A percentile compares a stretch with the other conserved stretches of the same genome.
phyloP scores from a whole-genome alignment of 2,329 filamentous ascomycete genomes.

The Dactylellina sp. region DNA sequence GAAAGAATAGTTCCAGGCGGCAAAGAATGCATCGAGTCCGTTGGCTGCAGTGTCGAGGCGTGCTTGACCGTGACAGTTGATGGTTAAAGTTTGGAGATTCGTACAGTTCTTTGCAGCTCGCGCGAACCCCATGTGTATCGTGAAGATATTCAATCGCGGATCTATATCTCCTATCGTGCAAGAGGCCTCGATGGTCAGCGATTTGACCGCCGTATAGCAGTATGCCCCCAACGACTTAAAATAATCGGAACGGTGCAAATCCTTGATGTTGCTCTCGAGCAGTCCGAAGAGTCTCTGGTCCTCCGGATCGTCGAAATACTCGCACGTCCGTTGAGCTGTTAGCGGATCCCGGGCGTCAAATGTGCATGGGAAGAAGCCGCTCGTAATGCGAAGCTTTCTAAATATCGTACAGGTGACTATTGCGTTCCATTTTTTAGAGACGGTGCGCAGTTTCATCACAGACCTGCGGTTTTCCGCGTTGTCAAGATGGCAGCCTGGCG shows the following conservation, averaged over 20 bases:
- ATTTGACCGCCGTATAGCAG: neutral
- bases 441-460: too few relatives aligned
- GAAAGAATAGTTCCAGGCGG: neutral
- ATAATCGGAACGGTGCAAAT: conserved; percentile 19
- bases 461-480: too few relatives aligned
- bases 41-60: conserved; percentile 10
- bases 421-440: too few relatives aligned
- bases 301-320: neutral
- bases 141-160: neutral
- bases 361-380: neutral
- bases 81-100: neutral
- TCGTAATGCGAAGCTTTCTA: neutral
- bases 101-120: neutral
- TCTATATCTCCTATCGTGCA: conserved; percentile 15
- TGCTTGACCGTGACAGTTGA: conserved; percentile 24
- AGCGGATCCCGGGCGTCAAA: neutral
- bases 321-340: neutral
- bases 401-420: too few relatives aligned
- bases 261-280: neutral
- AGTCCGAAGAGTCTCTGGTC: neutral
- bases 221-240: neutral
- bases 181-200: conserved; percentile 12
- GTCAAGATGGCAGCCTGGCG: too few relatives aligned
- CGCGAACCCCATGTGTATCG: conserved; percentile 8
- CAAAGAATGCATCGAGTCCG: conserved; percentile 21